A percentile compares a stretch with the other conserved stretches of the same genome.
These are phyloP conservation scores for Mycena filopes DNA, from an alignment of 768 basidiomycete species.

Conservation along the genomic window DNA sequence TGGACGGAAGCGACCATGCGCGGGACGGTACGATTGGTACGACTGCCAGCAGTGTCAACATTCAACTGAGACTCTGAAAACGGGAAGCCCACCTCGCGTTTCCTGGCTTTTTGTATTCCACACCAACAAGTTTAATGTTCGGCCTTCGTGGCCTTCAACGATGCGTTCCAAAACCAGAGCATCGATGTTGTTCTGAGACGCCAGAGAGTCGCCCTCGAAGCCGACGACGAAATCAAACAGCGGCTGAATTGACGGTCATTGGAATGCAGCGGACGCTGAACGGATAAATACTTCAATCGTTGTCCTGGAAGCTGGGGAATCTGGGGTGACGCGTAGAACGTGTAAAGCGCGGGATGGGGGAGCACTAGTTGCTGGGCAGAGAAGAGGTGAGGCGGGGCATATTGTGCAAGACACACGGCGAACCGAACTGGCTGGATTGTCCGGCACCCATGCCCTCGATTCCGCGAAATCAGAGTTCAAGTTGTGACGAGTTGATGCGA, in stretches of 20 bases:
- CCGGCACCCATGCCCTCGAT: slow-evolving; percentile 70
- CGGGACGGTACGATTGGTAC: slow-evolving; percentile 88
- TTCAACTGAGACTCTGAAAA: not conserved
- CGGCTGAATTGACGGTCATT: slow-evolving; percentile 57
- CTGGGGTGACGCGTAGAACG: slow-evolving; percentile 88
- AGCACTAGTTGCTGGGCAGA: slow-evolving; percentile 50
- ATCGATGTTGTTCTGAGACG: slow-evolving; percentile 67
- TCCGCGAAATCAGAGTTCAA: not conserved
- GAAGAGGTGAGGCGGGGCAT: slow-evolving; percentile 6
- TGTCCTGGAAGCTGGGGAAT: slow-evolving; percentile 88
- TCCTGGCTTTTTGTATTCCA: slow-evolving; percentile 86
- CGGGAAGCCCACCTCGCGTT: slow-evolving; percentile 66
- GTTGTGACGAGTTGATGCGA: not conserved
- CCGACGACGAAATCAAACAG: slow-evolving; percentile 98
- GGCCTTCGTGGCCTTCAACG: slow-evolving; percentile 84
- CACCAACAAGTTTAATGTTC: slow-evolving; percentile 74
- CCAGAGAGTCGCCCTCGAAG: slow-evolving; percentile 75
- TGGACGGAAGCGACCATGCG: slow-evolving; percentile 73
- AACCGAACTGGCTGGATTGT: slow-evolving; percentile 61
- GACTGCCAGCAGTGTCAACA: slow-evolving; percentile 54
- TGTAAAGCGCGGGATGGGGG: slow-evolving; percentile 77
- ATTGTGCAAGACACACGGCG: slow-evolving; percentile 31
- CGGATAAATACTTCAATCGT: slow-evolving; percentile 61
- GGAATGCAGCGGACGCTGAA: slow-evolving; percentile 44
- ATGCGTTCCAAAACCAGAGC: slow-evolving; percentile 79